Evolutionary conservation across 495 filamentous ascomycete genomes (phyloP).

Genomic region (Neurospora sp.): DNA sequence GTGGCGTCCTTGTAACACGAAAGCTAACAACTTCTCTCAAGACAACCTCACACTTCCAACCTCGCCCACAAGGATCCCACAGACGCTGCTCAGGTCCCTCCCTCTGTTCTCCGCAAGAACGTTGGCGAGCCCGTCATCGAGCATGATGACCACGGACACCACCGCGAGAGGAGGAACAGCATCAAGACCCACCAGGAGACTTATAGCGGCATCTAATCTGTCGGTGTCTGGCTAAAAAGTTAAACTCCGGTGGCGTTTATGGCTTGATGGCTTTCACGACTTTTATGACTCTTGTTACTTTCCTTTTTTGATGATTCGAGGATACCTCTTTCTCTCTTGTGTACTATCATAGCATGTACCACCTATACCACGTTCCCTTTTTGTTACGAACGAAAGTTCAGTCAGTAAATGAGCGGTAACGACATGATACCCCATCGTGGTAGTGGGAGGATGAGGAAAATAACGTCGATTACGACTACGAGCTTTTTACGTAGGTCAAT

Average conservation of each 20-base stretch:
- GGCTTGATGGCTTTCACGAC: not conserved
- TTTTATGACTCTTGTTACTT: not conserved
- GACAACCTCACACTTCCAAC: not conserved
- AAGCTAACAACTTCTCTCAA: not conserved
- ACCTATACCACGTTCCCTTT: not conserved
- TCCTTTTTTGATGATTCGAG: not conserved
- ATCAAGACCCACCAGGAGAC: constrained; percentile 29
- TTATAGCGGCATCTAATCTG: constrained; percentile 25
- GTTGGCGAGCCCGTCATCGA: constrained; percentile 29
- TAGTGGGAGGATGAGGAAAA: not conserved
- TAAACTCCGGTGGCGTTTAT: not conserved
- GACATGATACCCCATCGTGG: not conserved
- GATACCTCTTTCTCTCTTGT: not conserved
- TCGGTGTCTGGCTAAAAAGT: not conserved
- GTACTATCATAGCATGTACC: not conserved
- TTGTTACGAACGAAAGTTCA: not conserved
- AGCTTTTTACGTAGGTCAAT: not conserved
- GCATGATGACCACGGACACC: constrained; percentile 26
- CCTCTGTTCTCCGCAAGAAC: constrained; percentile 29
- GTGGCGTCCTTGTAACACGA: not conserved
- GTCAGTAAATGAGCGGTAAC: not conserved
- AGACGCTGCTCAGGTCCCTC: constrained; percentile 40
- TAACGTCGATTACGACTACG: not conserved
- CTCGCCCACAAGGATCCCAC: constrained; percentile 25
- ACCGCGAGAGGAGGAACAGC: constrained; percentile 29